Evolutionary conservation across 2,329 filamentous ascomycete genomes (phyloP), one percentile per base, ranked within the genome.

Genomic region (Proliferodiscus dingleyae): DNA sequence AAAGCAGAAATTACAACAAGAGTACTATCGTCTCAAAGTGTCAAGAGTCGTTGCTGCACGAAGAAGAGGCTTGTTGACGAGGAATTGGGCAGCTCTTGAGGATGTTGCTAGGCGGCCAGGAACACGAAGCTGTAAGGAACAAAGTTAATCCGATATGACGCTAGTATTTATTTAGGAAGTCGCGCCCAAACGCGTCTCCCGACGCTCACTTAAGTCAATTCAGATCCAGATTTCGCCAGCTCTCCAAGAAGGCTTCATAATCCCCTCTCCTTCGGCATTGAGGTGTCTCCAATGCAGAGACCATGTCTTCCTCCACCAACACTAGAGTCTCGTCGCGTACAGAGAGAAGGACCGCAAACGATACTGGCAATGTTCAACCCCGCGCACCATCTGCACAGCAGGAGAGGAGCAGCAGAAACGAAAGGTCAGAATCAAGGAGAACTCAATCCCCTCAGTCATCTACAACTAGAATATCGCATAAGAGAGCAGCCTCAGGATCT

Each of bases 401-500:
- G 38, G 51, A 53, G 43, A 18, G 39, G 11, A 45, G 30, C 24
- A 50, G 42, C 26, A 59, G 48, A 51, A 50, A 37, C 49, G 60
- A 61, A 28, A 53, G 56, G 49, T 37, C 38, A 26, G 60, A 63
- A 43, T 40, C 52, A 10, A 51, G 59, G 26, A 46, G 52, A 36
- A 51, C 50, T 10, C 52, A 53, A 16, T 64, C 61, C 15, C 59
- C 62, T 6, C 53, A 55, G 28, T 43, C 57, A 13, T 54, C 51
- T 18, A 24, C 43, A 13, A 26, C 51, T 15, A 51, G 49, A 29
- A 45, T 68, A 23, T 63, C 72, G 3, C 78, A 82, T 59, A 81
- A 80, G 65, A 72, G 78, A 44, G 71, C 72, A 15, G 69, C 76
- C 2, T 83, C 80, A 11, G 75, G 74, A 9, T 72, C 76, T 2